phyloP scores from a whole-genome alignment of 495 filamentous ascomycete species.

The Penicillium subrubescens region DNA sequence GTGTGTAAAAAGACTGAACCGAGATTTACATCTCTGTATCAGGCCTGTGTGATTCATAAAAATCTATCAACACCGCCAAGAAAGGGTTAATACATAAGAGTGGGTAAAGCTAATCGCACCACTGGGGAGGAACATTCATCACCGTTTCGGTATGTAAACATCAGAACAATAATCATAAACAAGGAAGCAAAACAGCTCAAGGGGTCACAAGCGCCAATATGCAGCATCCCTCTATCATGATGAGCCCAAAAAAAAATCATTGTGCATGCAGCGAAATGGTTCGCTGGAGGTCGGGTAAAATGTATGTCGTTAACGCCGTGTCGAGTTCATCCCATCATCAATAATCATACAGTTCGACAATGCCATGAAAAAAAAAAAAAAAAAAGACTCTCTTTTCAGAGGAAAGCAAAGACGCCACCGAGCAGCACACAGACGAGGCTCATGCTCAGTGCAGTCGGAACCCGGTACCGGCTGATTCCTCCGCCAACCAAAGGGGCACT shows the following conservation, averaged over 20 bases:
- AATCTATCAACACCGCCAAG: neutral
- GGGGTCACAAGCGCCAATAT: constrained; percentile 23
- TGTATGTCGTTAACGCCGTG: constrained; percentile 22
- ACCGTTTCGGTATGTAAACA: constrained; percentile 5
- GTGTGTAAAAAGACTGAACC: neutral
- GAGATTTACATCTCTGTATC: neutral
- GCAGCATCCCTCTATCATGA: constrained; percentile 16
- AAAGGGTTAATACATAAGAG: constrained; percentile 5
- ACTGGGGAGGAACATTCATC: neutral
- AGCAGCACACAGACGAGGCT: constrained; percentile 25
- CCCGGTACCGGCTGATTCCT: constrained; percentile 11
- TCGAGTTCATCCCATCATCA: constrained; percentile 22
- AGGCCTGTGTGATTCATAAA: constrained; percentile 1
- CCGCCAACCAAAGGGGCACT: constrained; percentile 24
- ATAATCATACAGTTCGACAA: constrained; percentile 29
- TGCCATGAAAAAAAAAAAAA: neutral
- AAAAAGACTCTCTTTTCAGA: constrained; percentile 12
- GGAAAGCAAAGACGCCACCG: constrained; percentile 17
- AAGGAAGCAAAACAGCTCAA: constrained; percentile 14
- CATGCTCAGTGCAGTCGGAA: constrained; percentile 12
- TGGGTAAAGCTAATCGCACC: neutral
- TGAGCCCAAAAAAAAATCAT: constrained; percentile 17
- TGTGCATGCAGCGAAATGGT: constrained; percentile 13
- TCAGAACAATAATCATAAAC: constrained; percentile 18
- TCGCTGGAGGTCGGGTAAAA: constrained; percentile 13